phyloP scores from a whole-genome alignment of 495 filamentous ascomycete species.

The Xylaria cubensis region DNA sequence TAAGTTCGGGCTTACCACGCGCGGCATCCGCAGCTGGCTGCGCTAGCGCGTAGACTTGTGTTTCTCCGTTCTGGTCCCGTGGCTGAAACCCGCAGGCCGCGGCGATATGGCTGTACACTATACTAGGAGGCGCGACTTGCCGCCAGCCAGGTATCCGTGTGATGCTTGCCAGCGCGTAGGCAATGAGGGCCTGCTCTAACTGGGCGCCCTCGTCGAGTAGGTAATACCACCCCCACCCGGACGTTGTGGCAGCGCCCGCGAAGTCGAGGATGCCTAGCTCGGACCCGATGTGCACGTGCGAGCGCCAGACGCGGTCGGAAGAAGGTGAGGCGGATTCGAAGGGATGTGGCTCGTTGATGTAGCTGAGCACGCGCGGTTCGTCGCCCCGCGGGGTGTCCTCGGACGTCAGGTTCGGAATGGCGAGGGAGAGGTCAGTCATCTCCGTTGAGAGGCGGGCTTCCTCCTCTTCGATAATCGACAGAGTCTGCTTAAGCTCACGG shows the following conservation, averaged over 20 bases:
- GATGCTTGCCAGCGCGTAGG: slow-evolving; percentile 77
- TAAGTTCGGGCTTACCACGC: slow-evolving; percentile 67
- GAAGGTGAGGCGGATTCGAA: slow-evolving; percentile 53
- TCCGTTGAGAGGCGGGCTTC: slow-evolving; percentile 66
- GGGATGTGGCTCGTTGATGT: slow-evolving; percentile 75
- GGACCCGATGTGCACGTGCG: slow-evolving; percentile 84
- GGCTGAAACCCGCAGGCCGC: slow-evolving; percentile 92
- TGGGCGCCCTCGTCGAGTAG: slow-evolving; percentile 86
- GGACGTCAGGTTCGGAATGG: slow-evolving; percentile 87
- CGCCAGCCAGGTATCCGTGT: slow-evolving; percentile 68
- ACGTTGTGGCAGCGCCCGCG: slow-evolving; percentile 72
- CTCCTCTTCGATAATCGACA: slow-evolving; percentile 63
- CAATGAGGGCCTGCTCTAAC: slow-evolving; percentile 90
- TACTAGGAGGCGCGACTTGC: slow-evolving; percentile 80
- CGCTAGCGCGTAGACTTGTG: slow-evolving; percentile 82
- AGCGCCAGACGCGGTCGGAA: slow-evolving; percentile 61
- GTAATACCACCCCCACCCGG: slow-evolving; percentile 98
- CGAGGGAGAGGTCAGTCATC: slow-evolving; percentile 75
- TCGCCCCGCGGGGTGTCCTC: slow-evolving; percentile 74
- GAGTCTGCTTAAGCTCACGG: slow-evolving; percentile 68
- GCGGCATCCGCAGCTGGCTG: slow-evolving; percentile 65
- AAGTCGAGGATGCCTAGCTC: slow-evolving; percentile 87
- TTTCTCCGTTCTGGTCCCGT: slow-evolving; percentile 86
- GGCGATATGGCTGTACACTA: slow-evolving; percentile 92
- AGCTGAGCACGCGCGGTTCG: slow-evolving; percentile 60